Evolutionary conservation across 1,284 basidiomycete genomes (phyloP).

Genomic region (Ustilago trichophora): DNA sequence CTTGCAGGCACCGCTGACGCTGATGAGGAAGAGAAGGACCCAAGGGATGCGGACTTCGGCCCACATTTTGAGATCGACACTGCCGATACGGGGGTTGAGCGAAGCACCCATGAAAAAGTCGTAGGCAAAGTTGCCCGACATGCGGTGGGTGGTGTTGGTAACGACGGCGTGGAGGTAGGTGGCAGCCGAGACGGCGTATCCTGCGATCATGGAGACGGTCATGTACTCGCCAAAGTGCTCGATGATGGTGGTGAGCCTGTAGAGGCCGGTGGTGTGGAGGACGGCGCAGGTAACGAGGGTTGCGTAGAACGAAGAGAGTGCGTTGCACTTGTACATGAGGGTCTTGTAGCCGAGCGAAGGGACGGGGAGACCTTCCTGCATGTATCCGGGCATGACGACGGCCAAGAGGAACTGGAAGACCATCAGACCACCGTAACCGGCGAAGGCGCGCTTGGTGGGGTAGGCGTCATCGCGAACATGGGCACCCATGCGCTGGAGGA

Average conservation of each 20-base stretch:
- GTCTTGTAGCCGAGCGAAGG: constrained; percentile 76
- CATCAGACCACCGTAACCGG: constrained; percentile 82
- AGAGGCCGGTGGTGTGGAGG: constrained; percentile 83
- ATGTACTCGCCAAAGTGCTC: constrained; percentile 96
- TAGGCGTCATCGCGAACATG: constrained; percentile 89
- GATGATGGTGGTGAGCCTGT: constrained; percentile 92
- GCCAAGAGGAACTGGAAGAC: constrained; percentile 89
- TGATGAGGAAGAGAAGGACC: constrained; percentile 92
- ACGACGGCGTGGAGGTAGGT: constrained; percentile 64
- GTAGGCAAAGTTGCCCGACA: constrained; percentile 89
- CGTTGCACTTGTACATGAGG: constrained; percentile 91
- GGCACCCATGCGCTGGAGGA: constrained; percentile 81
- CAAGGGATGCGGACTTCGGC: constrained; percentile 97
- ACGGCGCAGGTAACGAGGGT: constrained; percentile 80
- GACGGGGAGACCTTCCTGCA: constrained; percentile 77
- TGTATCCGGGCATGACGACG: constrained; percentile 87
- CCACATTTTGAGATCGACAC: constrained; percentile 97
- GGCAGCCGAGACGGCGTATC: constrained; percentile 72
- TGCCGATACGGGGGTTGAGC: constrained; percentile 92
- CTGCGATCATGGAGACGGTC: constrained; percentile 92
- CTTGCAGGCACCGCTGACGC: constrained; percentile 91
- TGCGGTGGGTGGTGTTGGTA: constrained; percentile 70
- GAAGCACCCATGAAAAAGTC: constrained; percentile 83
- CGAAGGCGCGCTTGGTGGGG: constrained; percentile 80
- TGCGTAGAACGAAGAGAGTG: constrained; percentile 84